phyloP scores from a whole-genome alignment of 1,284 basidiomycete genomes.

The Earliella scabrosa region DNA sequence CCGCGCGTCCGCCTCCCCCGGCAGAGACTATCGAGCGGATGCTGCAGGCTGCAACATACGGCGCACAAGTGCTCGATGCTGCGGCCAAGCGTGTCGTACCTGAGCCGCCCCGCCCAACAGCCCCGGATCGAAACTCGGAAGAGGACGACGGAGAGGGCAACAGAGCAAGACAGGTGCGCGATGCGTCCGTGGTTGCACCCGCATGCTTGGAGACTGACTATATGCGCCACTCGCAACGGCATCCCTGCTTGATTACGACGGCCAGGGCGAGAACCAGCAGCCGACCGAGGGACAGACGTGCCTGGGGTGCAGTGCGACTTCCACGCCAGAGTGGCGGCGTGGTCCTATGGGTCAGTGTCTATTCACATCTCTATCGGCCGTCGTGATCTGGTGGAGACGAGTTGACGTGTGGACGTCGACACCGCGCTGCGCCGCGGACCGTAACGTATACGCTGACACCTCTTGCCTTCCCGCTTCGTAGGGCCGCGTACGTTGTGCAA shows the following conservation, averaged over 20 bases:
- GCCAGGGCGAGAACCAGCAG: constrained; percentile 45
- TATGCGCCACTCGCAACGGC: background rate
- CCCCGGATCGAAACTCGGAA: constrained; percentile 21
- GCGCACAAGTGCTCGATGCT: constrained; percentile 54
- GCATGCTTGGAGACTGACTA: background rate
- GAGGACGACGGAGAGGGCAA: constrained; percentile 22
- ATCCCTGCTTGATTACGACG: background rate
- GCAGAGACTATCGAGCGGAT: constrained; percentile 50
- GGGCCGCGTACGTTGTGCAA: constrained; percentile 78
- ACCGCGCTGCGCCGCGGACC: too few relatives aligned
- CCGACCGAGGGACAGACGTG: constrained; percentile 68
- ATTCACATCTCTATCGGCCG: background rate
- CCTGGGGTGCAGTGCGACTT: constrained; percentile 79
- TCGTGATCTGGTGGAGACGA: too few relatives aligned
- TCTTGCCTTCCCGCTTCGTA: constrained; percentile 30
- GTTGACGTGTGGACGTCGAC: constrained; percentile 4
- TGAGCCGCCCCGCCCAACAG: constrained; percentile 21
- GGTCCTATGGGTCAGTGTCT: constrained; percentile 70
- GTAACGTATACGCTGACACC: too few relatives aligned
- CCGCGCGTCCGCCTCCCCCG: constrained; percentile 33
- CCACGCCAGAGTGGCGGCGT: constrained; percentile 82
- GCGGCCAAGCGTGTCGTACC: constrained; percentile 33
- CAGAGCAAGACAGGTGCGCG: constrained; percentile 28
- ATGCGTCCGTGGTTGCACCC: background rate
- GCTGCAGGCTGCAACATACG: constrained; percentile 54